A percentile compares a stretch with the other conserved stretches of the same genome.
Evolutionary conservation across 805 yeast species (phyloP).

Genomic region (Saccharomycopsis javanensis): DNA sequence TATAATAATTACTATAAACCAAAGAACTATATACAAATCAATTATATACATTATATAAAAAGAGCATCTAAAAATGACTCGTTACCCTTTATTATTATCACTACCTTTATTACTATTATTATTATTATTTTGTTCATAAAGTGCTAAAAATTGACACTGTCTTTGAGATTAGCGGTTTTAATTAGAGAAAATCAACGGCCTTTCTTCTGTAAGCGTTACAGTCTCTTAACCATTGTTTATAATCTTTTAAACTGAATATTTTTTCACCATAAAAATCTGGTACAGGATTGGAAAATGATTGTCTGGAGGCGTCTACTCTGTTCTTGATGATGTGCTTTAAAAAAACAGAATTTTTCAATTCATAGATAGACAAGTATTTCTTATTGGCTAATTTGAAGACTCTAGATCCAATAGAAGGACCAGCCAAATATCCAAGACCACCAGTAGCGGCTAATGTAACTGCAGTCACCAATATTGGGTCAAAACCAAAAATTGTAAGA

Average conservation of each 20-base stretch:
- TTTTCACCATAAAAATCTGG: slow-evolving; percentile 99
- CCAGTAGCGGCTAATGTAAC: slow-evolving; percentile 68
- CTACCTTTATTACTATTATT: too few relatives aligned
- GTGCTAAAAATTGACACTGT: too few relatives aligned
- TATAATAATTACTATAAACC: neutral
- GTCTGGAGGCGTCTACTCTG: slow-evolving; percentile 88
- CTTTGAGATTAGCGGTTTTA: neutral
- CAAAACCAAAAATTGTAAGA: slow-evolving; percentile 76
- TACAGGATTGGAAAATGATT: slow-evolving; percentile 85
- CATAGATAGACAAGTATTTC: slow-evolving; percentile 37
- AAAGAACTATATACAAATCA: slow-evolving; percentile 1
- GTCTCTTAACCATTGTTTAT: slow-evolving; percentile 94
- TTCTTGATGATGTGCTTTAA: slow-evolving; percentile 63
- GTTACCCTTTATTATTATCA: too few relatives aligned
- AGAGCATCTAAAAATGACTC: too few relatives aligned
- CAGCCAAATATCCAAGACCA: slow-evolving; percentile 67
- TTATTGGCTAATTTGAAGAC: slow-evolving; percentile 51
- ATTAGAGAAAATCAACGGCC: slow-evolving; percentile 58
- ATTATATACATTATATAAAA: neutral
- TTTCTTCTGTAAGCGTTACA: slow-evolving; percentile 84
- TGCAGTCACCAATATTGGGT: slow-evolving; percentile 73
- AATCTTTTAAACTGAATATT: slow-evolving; percentile 74
- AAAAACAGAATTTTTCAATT: slow-evolving; percentile 60
- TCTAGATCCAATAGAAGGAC: slow-evolving; percentile 71
- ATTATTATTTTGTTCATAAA: too few relatives aligned